A percentile compares a stretch with the other conserved stretches of the same genome.
phyloP scores from a whole-genome alignment of 1,284 basidiomycete genomes.

The Marasmius sp. region DNA sequence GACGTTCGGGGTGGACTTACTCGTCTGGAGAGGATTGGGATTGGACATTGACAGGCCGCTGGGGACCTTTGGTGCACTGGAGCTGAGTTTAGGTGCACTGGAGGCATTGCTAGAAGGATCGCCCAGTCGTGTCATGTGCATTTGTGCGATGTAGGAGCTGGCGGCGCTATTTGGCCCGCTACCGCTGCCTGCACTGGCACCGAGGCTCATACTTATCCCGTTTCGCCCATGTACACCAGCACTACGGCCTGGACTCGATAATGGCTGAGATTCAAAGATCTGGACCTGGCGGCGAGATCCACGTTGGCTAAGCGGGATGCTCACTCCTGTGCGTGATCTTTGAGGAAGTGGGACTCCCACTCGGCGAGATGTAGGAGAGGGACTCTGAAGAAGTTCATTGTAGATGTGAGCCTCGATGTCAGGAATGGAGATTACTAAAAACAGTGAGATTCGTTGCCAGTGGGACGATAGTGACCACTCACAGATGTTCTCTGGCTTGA shows the following conservation, averaged over 20 bases:
- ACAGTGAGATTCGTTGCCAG: constrained; percentile 7
- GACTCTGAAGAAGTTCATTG: constrained; percentile 62
- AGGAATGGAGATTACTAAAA: constrained; percentile 74
- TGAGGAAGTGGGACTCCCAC: constrained; percentile 65
- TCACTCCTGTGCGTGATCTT: constrained; percentile 54
- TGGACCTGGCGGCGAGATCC: constrained; percentile 64
- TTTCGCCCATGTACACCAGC: constrained; percentile 38
- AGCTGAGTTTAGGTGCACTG: constrained; percentile 32
- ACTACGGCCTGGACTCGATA: constrained; percentile 57
- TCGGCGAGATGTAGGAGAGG: constrained; percentile 66
- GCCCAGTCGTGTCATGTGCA: constrained; percentile 35
- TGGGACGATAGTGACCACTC: constrained; percentile 29
- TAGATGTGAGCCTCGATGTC: constrained; percentile 72
- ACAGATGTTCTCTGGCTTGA: constrained; percentile 93
- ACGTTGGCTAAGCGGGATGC: constrained; percentile 53
- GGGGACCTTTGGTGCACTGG: constrained; percentile 39
- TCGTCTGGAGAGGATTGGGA: constrained; percentile 16
- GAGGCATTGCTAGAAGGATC: constrained; percentile 20
- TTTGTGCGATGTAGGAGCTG: constrained; percentile 40
- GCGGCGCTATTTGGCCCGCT: constrained; percentile 35
- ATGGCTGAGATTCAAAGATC: constrained; percentile 76
- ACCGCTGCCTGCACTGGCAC: constrained; percentile 32
- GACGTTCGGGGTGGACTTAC: constrained; percentile 10
- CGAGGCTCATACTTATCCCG: constrained; percentile 34
- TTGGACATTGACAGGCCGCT: constrained; percentile 37